Conservation (phyloP, 306 rosid genomes). For the Leucaena leucocephala region DNA sequence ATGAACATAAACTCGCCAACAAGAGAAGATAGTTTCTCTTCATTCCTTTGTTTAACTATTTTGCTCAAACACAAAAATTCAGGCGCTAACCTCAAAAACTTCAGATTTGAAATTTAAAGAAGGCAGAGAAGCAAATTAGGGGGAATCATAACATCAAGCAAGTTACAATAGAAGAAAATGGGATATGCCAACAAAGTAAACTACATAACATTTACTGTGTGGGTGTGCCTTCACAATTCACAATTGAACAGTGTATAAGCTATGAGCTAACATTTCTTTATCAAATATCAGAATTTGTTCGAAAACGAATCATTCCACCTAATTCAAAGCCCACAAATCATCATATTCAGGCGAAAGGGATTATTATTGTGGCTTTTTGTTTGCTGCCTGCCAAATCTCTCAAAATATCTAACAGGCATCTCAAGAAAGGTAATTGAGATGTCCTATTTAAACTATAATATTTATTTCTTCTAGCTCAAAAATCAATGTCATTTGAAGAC, state of each 20-base stretch:
- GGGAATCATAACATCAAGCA: neutral
- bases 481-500: neutral
- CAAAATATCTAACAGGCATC: neutral
- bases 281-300: neutral
- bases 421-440: neutral
- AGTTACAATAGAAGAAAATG: neutral
- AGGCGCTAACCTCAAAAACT: neutral
- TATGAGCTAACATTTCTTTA: neutral
- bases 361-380: neutral
- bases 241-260: constrained; percentile 2
- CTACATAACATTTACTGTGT: neutral
- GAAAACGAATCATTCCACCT: neutral
- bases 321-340: neutral
- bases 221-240: neutral
- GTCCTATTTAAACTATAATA: neutral
- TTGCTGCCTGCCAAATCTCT: neutral
- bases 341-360: neutral
- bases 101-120: neutral
- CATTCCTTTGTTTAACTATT: neutral
- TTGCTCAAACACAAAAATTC: neutral
- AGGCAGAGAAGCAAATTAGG: neutral
- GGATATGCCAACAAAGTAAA: constrained; percentile 5
- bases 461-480: neutral
- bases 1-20: neutral
- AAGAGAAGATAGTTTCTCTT: neutral